These are phyloP conservation scores for Penicillium concentricum DNA, from an alignment of 2,329 filamentous ascomycete species.

Conservation along the genomic window DNA sequence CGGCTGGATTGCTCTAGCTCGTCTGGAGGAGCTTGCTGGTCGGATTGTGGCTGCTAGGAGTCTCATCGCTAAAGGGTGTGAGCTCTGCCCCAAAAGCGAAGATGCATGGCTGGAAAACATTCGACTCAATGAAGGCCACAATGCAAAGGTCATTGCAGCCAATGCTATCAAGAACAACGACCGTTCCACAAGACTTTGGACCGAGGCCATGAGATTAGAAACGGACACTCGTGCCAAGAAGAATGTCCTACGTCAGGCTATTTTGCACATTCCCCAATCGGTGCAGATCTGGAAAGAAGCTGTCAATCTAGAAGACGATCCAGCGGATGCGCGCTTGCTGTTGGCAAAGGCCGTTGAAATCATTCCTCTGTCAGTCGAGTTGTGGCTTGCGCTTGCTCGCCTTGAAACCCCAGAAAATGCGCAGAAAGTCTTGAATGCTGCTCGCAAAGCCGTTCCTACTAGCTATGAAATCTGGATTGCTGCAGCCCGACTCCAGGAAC, in stretches of 20 bases:
- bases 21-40: constrained; percentile 88
- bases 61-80: constrained; percentile 82
- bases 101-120: constrained; percentile 97
- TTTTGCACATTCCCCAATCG: constrained; percentile 90
- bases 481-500: constrained; percentile 81
- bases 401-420: constrained; percentile 88
- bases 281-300: constrained; percentile 98
- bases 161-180: constrained; percentile 91
- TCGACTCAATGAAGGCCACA: constrained; percentile 83
- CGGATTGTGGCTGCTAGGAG: constrained; percentile 87
- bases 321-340: constrained; percentile 80
- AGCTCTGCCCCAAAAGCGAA: constrained; percentile 88
- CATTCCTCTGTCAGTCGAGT: constrained; percentile 86
- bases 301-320: constrained; percentile 90
- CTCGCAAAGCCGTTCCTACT: constrained; percentile 87
- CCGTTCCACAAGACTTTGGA: constrained; percentile 84
- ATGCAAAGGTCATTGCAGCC: constrained; percentile 92
- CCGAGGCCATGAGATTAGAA: constrained; percentile 92
- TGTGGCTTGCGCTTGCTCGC: constrained; percentile 91
- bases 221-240: constrained; percentile 81
- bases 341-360: constrained; percentile 94
- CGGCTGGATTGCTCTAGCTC: constrained; percentile 91
- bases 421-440: constrained; percentile 91
- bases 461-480: constrained; percentile 97
- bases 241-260: constrained; percentile 83